Evolutionary conservation across 2,329 filamentous ascomycete species (phyloP).

Genomic region (Cladophialophora exuberans): DNA sequence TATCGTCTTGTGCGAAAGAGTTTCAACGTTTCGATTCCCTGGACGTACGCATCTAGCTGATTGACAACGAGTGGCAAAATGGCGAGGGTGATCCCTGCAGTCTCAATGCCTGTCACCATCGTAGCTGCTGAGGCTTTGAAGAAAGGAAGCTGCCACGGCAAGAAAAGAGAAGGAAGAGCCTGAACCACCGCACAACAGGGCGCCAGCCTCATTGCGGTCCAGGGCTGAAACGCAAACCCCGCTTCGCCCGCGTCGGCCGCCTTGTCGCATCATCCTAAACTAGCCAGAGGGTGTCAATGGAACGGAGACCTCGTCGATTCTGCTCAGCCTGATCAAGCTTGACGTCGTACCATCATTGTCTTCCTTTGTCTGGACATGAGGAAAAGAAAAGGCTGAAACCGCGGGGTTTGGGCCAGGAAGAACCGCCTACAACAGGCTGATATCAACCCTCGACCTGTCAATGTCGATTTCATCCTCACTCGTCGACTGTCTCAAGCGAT

Average conservation of each 20-base stretch:
- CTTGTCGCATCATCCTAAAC: too few species aligned
- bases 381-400: neutral
- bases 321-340: neutral
- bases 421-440: neutral
- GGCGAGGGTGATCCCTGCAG: constrained; percentile 30
- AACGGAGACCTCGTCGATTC: neutral
- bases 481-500: constrained; percentile 1
- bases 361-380: neutral
- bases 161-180: neutral
- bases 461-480: neutral
- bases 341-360: too few species aligned
- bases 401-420: too few species aligned
- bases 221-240: too few species aligned
- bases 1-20: constrained; percentile 10
- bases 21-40: constrained; percentile 3
- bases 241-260: too few species aligned
- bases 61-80: constrained; percentile 35
- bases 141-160: neutral
- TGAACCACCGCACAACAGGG: too few species aligned
- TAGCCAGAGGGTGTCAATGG: too few species aligned
- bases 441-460: neutral
- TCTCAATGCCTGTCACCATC: constrained; percentile 25
- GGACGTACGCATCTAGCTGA: constrained; percentile 20
- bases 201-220: too few species aligned
- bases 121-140: neutral